Base-by-base conservation (phyloP, 371 early-diverging fungal genomes). In the Circinella minor region DNA sequence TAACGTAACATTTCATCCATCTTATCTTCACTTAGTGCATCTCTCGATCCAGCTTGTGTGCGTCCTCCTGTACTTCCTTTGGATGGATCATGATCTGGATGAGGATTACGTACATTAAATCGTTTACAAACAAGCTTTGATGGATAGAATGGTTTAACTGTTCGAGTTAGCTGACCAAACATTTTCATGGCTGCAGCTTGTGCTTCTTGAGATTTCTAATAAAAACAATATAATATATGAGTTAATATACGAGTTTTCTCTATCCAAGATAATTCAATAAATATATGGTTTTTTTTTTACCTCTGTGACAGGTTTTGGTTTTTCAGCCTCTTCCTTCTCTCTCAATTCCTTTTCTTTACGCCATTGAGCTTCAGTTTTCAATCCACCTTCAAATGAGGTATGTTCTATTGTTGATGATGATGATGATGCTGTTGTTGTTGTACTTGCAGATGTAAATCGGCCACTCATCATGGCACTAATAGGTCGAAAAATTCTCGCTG, bases 401-500 rank as follows among this genome's bases (percentile, higher is more conserved):
- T 77, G 77, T 54, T 79, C 83, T n/a, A 78, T 27, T 1, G 60
- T 70, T 9, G 70, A 27, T 27, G 27, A 27, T 27, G 27, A 27
- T 27, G 27, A 27, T 27, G 27, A 27, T 27, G 27, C 27, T n/a
- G n/a, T 68, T 4, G 63, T 46, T 7, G 68, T 54, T n/a, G 67
- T 60, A 8, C 80, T 74, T 0, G 92, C 87, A 5, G 88, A 83
- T 2, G 92, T 92, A 70, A 96, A 96, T 6, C 95, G 82, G 15
- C 90, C 87, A 13, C 94, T 89, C 91, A 96, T 94, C 81, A 91
- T 86, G 18, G 76, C 77, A 18, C 92, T 85, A 55, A 95, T 76
- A 0, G 95, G 95, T 60, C 89, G 83, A 76, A 90, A 96, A 39
- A 96, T 92, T 37, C 88, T 82, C 3, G 95, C 95, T 2, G 96